Evolutionary conservation across 441 rosid genomes (phyloP).

Genomic region (Rhodomyrtus psidioides): DNA sequence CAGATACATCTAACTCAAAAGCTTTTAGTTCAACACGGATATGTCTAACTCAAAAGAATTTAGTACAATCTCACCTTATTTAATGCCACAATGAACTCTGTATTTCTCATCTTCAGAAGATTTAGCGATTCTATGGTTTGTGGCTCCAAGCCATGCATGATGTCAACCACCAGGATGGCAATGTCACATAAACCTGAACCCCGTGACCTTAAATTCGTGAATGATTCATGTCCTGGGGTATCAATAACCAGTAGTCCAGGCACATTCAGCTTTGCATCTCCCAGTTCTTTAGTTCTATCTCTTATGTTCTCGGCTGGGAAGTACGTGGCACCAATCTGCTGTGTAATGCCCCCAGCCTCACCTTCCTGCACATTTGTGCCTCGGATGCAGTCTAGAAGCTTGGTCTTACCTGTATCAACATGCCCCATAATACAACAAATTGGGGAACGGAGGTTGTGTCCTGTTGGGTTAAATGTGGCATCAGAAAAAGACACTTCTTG

Average conservation of each 20-base stretch:
- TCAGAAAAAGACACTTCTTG: constrained; percentile 25
- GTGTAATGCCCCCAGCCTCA: constrained; percentile 98
- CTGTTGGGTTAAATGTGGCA: constrained; percentile 27
- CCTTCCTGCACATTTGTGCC: constrained; percentile 99
- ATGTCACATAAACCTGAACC: constrained; percentile 97
- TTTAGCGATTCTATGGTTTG: constrained; percentile 93
- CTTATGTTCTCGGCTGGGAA: constrained; percentile 92
- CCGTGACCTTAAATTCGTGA: constrained; percentile 84
- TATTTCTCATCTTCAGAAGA: constrained; percentile 82
- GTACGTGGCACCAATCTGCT: constrained; percentile 98
- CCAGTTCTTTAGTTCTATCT: constrained; percentile 93
- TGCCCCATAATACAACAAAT: constrained; percentile 99
- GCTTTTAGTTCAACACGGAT: background rate
- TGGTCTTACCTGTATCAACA: constrained; percentile 97
- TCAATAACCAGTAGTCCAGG: constrained; percentile 97
- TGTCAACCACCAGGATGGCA: constrained; percentile 96
- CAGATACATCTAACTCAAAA: background rate
- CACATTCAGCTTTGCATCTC: constrained; percentile 86
- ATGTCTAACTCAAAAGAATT: background rate
- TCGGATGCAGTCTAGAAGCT: constrained; percentile 89
- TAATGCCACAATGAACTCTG: constrained; percentile 88
- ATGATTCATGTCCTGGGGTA: constrained; percentile 97
- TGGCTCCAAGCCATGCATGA: constrained; percentile 93
- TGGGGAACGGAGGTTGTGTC: constrained; percentile 78
- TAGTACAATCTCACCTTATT: constrained; percentile 55